phyloP scores from a whole-genome alignment of 139 green algal species.

The Closterium sp. region DNA sequence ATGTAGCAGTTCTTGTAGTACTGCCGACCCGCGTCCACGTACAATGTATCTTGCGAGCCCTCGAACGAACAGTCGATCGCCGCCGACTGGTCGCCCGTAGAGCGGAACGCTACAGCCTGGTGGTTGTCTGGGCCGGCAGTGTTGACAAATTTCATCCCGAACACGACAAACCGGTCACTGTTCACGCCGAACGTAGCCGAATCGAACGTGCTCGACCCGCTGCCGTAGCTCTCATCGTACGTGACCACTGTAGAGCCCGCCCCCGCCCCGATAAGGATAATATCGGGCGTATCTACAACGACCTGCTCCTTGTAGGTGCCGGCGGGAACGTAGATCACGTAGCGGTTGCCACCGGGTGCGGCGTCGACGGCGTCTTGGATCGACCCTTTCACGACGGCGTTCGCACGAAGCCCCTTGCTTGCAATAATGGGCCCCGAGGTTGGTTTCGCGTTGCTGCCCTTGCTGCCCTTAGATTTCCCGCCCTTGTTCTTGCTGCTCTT shows the following conservation, averaged over 20 bases:
- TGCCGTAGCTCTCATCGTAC: not conserved
- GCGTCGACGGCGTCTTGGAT: not conserved
- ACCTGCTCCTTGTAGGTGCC: not conserved
- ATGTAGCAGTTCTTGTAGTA: constrained; percentile 27
- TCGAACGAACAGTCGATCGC: not conserved
- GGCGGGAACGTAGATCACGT: constrained; percentile 1
- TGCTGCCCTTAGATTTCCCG: not conserved
- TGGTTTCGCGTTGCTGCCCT: not conserved
- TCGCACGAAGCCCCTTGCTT: not conserved
- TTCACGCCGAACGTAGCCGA: not conserved
- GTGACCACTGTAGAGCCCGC: not conserved
- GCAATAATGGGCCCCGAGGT: not conserved
- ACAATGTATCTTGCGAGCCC: constrained; percentile 5
- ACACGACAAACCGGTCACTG: not conserved
- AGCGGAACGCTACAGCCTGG: not conserved
- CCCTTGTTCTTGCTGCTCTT: not conserved
- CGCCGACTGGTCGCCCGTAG: not conserved
- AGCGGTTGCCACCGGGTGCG: not conserved
- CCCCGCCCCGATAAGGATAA: not conserved
- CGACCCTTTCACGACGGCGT: not conserved
- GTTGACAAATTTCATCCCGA: not conserved
- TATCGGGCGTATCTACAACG: not conserved
- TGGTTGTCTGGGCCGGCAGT: not conserved
- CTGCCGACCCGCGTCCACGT: constrained; percentile 8
- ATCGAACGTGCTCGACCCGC: constrained; percentile 3